These are phyloP conservation scores for Suillus luteus DNA, from an alignment of 768 basidiomycete genomes.

Conservation along the genomic window DNA sequence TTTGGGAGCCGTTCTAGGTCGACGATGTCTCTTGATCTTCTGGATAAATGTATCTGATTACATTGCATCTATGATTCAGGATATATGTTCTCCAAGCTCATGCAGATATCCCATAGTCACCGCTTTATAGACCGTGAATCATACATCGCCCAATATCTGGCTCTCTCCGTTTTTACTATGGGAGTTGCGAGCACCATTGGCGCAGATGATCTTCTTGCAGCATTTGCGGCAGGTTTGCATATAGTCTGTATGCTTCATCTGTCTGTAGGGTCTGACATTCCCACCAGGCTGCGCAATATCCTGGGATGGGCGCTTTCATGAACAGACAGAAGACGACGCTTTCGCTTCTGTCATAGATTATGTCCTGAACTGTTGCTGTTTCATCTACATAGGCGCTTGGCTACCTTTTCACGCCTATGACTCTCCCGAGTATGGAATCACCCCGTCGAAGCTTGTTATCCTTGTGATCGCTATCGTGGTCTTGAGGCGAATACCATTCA, in stretches of 20 bases:
- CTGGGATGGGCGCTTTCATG: conserved; percentile 86
- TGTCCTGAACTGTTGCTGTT: conserved; percentile 77
- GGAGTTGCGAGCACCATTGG: conserved; percentile 81
- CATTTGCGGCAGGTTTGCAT: conserved; percentile 74
- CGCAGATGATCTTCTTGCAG: conserved; percentile 85
- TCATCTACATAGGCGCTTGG: conserved; percentile 90
- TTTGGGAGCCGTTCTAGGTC: conserved; percentile 61
- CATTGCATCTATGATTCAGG: conserved; percentile 41
- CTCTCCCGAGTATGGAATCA: conserved; percentile 56
- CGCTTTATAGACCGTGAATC: conserved; percentile 79
- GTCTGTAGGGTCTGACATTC: conserved; percentile 10
- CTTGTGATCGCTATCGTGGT: conserved; percentile 69
- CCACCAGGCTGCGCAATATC: conserved; percentile 80
- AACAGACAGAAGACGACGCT: conserved; percentile 76
- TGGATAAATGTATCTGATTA: not conserved
- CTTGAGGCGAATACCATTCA: conserved; percentile 77
- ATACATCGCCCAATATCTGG: conserved; percentile 82
- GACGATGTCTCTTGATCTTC: conserved; percentile 2
- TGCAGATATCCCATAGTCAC: conserved; percentile 65
- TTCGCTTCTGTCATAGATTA: conserved; percentile 93
- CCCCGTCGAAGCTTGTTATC: conserved; percentile 69
- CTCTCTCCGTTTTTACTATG: conserved; percentile 69
- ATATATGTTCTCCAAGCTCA: conserved; percentile 62
- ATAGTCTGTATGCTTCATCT: not conserved
- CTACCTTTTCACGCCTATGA: conserved; percentile 66